phyloP scores from a whole-genome alignment of 768 basidiomycete genomes.

The Serendipita sp. region DNA sequence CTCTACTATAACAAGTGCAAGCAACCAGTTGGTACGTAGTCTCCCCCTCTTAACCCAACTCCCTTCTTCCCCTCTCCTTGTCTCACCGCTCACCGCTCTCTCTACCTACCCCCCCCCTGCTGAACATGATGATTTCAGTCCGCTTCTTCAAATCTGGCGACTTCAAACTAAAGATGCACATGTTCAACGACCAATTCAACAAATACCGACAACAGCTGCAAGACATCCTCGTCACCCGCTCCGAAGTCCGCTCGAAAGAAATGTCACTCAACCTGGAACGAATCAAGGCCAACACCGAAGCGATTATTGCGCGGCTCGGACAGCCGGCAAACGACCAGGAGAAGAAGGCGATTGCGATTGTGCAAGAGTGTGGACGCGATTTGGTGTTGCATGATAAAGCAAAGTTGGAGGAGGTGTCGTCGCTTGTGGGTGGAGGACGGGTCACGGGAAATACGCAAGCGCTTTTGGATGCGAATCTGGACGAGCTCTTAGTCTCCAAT shows the following conservation, averaged over 20 bases:
- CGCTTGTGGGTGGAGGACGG: not conserved
- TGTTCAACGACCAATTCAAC: not conserved
- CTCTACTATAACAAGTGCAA: constrained; percentile 6
- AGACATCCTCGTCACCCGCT: not conserved
- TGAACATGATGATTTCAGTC: not conserved
- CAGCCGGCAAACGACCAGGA: not conserved
- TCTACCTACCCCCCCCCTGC: too few species aligned
- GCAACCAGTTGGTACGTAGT: not conserved
- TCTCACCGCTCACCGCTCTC: not conserved
- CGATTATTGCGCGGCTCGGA: not conserved
- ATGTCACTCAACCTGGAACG: not conserved
- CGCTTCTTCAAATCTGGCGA: constrained; percentile 1
- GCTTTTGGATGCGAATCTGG: not conserved
- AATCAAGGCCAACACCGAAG: not conserved
- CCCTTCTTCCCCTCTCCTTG: not conserved
- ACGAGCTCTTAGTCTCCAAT: not conserved
- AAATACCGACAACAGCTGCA: not conserved
- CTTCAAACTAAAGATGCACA: not conserved
- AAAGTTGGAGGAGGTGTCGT: not conserved
- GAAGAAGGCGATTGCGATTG: not conserved
- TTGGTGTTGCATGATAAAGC: not conserved
- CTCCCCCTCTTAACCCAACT: too few species aligned
- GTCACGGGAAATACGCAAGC: not conserved
- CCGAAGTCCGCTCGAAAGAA: not conserved
- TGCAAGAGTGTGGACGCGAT: not conserved